Evolutionary conservation across 495 filamentous ascomycete genomes (phyloP).

Genomic region (Xylaria nigripes): DNA sequence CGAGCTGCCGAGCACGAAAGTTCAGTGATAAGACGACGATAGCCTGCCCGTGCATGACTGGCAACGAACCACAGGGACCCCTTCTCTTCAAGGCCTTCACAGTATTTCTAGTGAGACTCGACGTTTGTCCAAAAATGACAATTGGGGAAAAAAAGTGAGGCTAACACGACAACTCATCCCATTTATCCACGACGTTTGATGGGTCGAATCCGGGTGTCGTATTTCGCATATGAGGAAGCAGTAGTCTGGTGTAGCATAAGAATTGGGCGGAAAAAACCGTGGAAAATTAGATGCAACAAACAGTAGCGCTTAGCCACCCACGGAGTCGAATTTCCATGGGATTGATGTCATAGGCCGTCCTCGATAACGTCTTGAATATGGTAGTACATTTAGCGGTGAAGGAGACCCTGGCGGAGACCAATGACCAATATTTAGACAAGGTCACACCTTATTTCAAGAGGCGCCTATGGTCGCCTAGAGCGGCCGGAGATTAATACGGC

Average conservation of each 20-base stretch:
- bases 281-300: slow-evolving; percentile 5
- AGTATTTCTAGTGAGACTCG: neutral
- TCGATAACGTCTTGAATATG: slow-evolving; percentile 7
- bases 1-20: neutral
- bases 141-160: neutral
- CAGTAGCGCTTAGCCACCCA: neutral
- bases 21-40: neutral
- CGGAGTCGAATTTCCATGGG: neutral
- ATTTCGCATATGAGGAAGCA: slow-evolving; percentile 7
- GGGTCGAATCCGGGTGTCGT: neutral
- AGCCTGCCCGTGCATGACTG: neutral
- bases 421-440: neutral
- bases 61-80: neutral
- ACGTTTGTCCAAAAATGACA: neutral
- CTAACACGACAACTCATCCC: neutral
- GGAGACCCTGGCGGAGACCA: neutral
- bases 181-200: slow-evolving; percentile 3
- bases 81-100: neutral
- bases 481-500: slow-evolving; percentile 53
- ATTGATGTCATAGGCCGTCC: neutral
- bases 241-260: neutral
- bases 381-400: slow-evolving; percentile 5
- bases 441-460: neutral
- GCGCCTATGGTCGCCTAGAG: neutral
- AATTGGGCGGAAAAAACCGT: neutral